Percentiles rank a stretch among this genome's conserved stretches.
phyloP scores from a whole-genome alignment of 2,329 filamentous ascomycete species.

The Peltaster fructicola region DNA sequence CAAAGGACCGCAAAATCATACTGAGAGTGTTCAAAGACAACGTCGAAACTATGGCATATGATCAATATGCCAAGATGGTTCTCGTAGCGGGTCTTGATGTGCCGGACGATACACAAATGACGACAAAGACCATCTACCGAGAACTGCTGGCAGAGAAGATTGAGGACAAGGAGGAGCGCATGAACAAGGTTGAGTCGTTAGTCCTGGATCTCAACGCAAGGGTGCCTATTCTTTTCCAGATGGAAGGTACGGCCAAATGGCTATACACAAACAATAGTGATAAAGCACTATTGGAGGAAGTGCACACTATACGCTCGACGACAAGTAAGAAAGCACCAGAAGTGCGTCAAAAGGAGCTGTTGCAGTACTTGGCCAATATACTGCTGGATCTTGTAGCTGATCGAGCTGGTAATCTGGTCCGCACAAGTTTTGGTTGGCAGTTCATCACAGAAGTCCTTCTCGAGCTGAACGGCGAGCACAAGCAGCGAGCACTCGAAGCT shows the following conservation, averaged over 20 bases:
- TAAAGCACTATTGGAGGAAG: conserved; percentile 49
- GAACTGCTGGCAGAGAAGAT: conserved; percentile 56
- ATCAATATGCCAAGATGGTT: conserved; percentile 60
- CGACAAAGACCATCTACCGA: conserved; percentile 67
- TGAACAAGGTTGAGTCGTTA: conserved; percentile 43
- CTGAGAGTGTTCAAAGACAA: conserved; percentile 82
- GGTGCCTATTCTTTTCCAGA: conserved; percentile 60
- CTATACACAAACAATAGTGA: conserved; percentile 47
- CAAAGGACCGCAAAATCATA: conserved; percentile 85
- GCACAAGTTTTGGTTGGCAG: conserved; percentile 70
- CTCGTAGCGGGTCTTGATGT: conserved; percentile 78
- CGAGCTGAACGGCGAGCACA: conserved; percentile 46
- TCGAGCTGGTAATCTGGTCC: conserved; percentile 48
- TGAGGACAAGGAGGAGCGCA: conserved; percentile 27
- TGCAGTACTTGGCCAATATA: conserved; percentile 54
- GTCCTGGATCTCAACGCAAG: conserved; percentile 49
- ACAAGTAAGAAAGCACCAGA: conserved; percentile 89
- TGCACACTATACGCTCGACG: conserved; percentile 59
- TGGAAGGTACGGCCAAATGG: conserved; percentile 47
- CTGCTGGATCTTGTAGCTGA: conserved; percentile 57
- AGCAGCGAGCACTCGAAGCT: conserved; percentile 43
- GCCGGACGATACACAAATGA: conserved; percentile 84
- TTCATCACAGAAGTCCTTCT: conserved; percentile 72
- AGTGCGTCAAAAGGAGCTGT: conserved; percentile 55
- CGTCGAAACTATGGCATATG: conserved; percentile 66